Conservation (phyloP, 371 early-diverging fungal genomes). For the Mortierella polycephala region DNA sequence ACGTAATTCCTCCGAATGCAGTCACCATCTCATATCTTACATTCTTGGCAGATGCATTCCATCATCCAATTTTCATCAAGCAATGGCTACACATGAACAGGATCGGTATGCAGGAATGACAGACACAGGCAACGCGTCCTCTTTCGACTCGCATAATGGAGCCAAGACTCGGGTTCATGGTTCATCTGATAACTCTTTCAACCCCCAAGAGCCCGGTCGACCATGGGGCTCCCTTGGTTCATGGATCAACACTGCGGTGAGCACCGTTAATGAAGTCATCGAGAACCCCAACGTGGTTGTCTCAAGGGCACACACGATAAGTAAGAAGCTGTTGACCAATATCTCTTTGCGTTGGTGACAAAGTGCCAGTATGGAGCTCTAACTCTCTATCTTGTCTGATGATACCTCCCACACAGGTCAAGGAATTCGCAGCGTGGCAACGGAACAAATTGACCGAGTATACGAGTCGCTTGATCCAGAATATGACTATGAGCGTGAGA, state of each 20-base stretch:
- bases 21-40: too few species aligned
- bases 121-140: too few species aligned
- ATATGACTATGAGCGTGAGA: slow-evolving; percentile 44
- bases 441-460: slow-evolving; percentile 44
- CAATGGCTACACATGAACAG: too few species aligned
- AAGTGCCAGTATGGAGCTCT: not conserved
- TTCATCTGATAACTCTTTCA: not conserved
- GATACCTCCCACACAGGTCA: slow-evolving; percentile 14
- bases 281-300: slow-evolving; percentile 53
- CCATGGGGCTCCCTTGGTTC: slow-evolving; percentile 48
- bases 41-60: too few species aligned
- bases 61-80: too few species aligned
- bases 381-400: not conserved
- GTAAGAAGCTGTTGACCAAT: slow-evolving; percentile 9
- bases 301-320: slow-evolving; percentile 44
- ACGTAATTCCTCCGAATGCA: too few species aligned
- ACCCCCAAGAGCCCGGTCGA: slow-evolving; percentile 11
- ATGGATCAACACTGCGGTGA: slow-evolving; percentile 52
- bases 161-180: not conserved
- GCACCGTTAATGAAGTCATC: slow-evolving; percentile 49
- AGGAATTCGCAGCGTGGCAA: slow-evolving; percentile 45
- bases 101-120: too few species aligned
- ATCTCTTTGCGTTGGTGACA: not conserved
- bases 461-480: slow-evolving; percentile 51
- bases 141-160: not conserved